Conservation (phyloP, 2,329 filamentous ascomycete species). For the Cyanodermella asteris region DNA sequence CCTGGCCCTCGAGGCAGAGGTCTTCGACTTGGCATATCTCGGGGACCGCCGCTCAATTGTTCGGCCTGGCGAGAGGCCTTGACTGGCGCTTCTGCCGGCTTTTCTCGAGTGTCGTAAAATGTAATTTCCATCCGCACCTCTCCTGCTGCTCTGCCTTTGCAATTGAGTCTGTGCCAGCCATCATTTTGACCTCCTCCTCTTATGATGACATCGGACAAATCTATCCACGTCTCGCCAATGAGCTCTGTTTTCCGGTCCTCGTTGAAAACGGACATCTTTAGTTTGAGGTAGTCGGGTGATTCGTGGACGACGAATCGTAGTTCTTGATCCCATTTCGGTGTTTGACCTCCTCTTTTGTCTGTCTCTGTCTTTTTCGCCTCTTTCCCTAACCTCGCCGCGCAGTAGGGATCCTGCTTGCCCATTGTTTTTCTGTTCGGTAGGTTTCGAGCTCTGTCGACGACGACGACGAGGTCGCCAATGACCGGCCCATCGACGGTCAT, state of each 20-base stretch:
- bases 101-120: constrained; percentile 75
- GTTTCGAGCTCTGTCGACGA: constrained; percentile 92
- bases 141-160: constrained; percentile 84
- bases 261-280: constrained; percentile 92
- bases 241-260: constrained; percentile 96
- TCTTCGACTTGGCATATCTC: too few species aligned
- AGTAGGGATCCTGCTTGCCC: constrained; percentile 96
- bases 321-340: constrained; percentile 93
- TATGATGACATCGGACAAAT: constrained; percentile 58
- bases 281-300: constrained; percentile 82
- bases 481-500: constrained; percentile 81
- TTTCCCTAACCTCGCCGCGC: constrained; percentile 78
- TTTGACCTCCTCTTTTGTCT: constrained; percentile 84
- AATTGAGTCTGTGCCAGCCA: constrained; percentile 72
- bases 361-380: constrained; percentile 95
- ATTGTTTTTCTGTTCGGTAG: constrained; percentile 91
- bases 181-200: constrained; percentile 83
- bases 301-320: constrained; percentile 91
- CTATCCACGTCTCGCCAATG: constrained; percentile 85
- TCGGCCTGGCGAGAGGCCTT: constrained; percentile 1
- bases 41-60: too few species aligned
- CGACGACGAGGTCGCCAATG: constrained; percentile 78
- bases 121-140: constrained; percentile 90
- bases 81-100: constrained; percentile 16
- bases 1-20: constrained; percentile 70